Evolutionary conservation across 495 filamentous ascomycete genomes (phyloP).

Genomic region (Podospora conica): DNA sequence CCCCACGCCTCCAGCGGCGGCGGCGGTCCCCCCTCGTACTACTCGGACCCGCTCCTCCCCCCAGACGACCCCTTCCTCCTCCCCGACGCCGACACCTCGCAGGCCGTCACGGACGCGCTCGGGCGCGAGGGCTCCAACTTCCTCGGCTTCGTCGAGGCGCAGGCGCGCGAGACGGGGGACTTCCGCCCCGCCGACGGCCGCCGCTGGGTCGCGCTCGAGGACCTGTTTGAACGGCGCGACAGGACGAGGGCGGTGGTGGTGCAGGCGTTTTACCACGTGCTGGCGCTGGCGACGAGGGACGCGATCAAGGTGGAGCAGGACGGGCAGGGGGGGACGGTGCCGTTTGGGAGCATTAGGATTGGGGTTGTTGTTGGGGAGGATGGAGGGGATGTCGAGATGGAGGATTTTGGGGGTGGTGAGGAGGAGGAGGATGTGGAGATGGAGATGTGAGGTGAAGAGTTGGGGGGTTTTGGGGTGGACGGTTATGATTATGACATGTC

Average conservation of each 20-base stretch:
- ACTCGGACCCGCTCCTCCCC: slow-evolving; percentile 11
- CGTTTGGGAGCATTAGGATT: slow-evolving; percentile 37
- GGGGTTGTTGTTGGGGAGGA: slow-evolving; percentile 16
- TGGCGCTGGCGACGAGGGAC: slow-evolving; percentile 62
- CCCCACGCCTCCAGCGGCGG: slow-evolving; percentile 27
- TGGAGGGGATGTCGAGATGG: not conserved
- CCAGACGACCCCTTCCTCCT: not conserved
- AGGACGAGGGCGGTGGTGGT: slow-evolving; percentile 57
- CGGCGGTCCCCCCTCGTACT: slow-evolving; percentile 7
- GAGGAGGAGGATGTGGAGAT: not conserved
- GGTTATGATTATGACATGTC: not conserved
- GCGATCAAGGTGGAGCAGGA: slow-evolving; percentile 52
- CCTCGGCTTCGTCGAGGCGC: slow-evolving; percentile 50
- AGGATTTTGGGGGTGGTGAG: not conserved
- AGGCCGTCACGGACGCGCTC: slow-evolving; percentile 22
- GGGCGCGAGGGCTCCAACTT: slow-evolving; percentile 39
- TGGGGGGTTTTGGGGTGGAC: not conserved
- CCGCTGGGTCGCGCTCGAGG: slow-evolving; percentile 50
- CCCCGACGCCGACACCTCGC: slow-evolving; percentile 12
- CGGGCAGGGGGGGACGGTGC: slow-evolving; percentile 17
- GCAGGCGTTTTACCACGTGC: slow-evolving; percentile 66
- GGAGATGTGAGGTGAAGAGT: not conserved
- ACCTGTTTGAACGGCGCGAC: slow-evolving; percentile 45
- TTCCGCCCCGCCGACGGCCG: slow-evolving; percentile 30
- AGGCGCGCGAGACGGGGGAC: slow-evolving; percentile 32